These are phyloP conservation scores for Sporothrix globosa DNA, from an alignment of 2,329 filamentous ascomycete genomes.

Conservation along the genomic window DNA sequence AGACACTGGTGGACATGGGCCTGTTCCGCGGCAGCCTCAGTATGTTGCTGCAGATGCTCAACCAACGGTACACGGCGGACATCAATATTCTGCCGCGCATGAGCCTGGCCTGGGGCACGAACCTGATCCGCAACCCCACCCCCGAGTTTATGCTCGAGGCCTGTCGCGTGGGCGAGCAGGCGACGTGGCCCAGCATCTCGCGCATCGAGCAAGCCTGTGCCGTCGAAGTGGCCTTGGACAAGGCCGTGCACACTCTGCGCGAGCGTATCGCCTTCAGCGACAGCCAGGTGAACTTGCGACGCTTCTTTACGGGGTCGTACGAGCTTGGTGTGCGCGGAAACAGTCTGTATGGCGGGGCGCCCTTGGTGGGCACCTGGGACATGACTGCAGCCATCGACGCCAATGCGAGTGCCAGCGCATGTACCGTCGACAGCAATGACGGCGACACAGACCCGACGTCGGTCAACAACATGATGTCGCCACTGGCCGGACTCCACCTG, in stretches of 20 bases:
- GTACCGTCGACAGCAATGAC: constrained; percentile 11
- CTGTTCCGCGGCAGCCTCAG: constrained; percentile 77
- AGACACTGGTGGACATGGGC: constrained; percentile 77
- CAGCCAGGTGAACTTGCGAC: constrained; percentile 63
- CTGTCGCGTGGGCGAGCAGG: constrained; percentile 76
- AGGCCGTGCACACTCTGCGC: constrained; percentile 69
- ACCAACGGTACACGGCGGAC: constrained; percentile 90
- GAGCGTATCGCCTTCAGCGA: constrained; percentile 70
- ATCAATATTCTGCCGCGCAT: constrained; percentile 70
- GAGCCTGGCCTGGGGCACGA: constrained; percentile 49
- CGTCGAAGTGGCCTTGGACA: constrained; percentile 82
- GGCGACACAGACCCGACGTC: constrained; percentile 33
- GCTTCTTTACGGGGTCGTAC: constrained; percentile 46
- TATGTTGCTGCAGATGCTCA: constrained; percentile 79
- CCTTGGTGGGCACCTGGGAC: neutral
- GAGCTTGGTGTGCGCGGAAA: constrained; percentile 38
- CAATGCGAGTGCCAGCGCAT: neutral
- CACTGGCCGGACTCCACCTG: neutral
- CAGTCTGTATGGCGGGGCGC: constrained; percentile 14
- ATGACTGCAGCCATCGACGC: neutral
- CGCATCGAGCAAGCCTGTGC: constrained; percentile 85
- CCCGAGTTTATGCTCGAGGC: constrained; percentile 82
- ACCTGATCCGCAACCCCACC: constrained; percentile 81
- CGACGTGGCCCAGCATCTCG: constrained; percentile 89
- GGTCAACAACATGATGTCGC: constrained; percentile 7